Evolutionary conservation across 2,329 filamentous ascomycete species (phyloP).

Genomic region (Aspergillus clavatus): DNA sequence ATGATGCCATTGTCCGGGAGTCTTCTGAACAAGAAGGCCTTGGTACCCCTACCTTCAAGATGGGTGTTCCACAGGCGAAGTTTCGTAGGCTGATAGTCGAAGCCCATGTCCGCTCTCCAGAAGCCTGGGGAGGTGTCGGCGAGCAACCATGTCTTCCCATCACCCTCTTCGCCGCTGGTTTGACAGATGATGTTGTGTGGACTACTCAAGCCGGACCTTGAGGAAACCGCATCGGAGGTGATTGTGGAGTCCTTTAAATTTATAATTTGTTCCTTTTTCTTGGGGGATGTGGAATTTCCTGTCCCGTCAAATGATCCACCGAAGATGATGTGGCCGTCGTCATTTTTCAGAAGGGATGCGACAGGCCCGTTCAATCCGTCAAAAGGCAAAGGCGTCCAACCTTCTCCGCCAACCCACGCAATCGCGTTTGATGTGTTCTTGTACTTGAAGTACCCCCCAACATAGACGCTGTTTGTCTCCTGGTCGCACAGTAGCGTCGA

Average conservation of each 20-base stretch:
- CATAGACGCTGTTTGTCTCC: slow-evolving; percentile 72
- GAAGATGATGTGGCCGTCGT: slow-evolving; percentile 83
- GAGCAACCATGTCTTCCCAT: slow-evolving; percentile 80
- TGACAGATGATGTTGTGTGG: slow-evolving; percentile 81
- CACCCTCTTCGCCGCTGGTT: slow-evolving; percentile 57
- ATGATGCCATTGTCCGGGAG: slow-evolving; percentile 87
- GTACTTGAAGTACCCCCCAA: slow-evolving; percentile 80
- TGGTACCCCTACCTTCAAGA: slow-evolving; percentile 76
- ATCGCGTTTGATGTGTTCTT: slow-evolving; percentile 85
- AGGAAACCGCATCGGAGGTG: slow-evolving; percentile 57
- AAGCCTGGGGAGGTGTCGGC: slow-evolving; percentile 69
- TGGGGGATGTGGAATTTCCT: slow-evolving; percentile 63
- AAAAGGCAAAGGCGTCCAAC: slow-evolving; percentile 80
- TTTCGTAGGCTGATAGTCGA: slow-evolving; percentile 81
- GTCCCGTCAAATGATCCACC: slow-evolving; percentile 85
- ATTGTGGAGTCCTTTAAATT: slow-evolving; percentile 78
- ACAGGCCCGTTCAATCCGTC: slow-evolving; percentile 93
- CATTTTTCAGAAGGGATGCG: slow-evolving; percentile 72
- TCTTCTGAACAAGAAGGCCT: slow-evolving; percentile 80
- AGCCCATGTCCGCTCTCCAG: slow-evolving; percentile 79
- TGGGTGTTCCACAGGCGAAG: slow-evolving; percentile 85
- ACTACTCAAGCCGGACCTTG: slow-evolving; percentile 64
- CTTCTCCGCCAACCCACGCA: slow-evolving; percentile 64
- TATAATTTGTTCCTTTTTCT: slow-evolving; percentile 68
- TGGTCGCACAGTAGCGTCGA: slow-evolving; percentile 78